Evolutionary conservation across 129 eudicot species (phyloP), one percentile per base, ranked within the genome.

Genomic region (Flaveria sonorensis): DNA sequence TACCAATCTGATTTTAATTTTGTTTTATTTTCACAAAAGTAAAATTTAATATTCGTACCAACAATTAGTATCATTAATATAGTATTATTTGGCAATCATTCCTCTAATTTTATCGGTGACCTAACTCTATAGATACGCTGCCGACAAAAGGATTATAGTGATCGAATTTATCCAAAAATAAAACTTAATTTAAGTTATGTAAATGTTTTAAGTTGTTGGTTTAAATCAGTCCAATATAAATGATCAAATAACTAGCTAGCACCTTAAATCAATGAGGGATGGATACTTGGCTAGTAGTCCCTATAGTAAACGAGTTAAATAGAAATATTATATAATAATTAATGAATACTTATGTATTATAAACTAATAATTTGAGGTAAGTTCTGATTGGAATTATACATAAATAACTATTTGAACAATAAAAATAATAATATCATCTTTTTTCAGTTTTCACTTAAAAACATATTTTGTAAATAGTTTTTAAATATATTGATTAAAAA

Each of bases 21-120:
- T 18, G 26, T 6, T 62, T 28, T 62, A 11, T 62, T 4, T 28
- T 62, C 43, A 62, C 42, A 26, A 26, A 28, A 26, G 20, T 28
- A 62, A 28, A 62, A 62, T 18, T 62, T 62, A 62, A 62, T 23
- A 14, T 62, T 62, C 42, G 16, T 62, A 28, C 68, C 30, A 62
- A 62, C 43, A 26, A 13, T 13, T 28, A 28, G 68, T 62, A 62
- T 62, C 68, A 62, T 26, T 26, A 23, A 23, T 62, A 62, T 62
- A 12, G 11, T 61, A 26, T 26, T 62, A 28, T 62, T 62, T 28
- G 19, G 30, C 43, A 62, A 28, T 62, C 43, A 62, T 28, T 2
- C 12, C 28, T 60, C 30, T 26, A 61, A 26, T 6, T 26, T 62
- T 26, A 62, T 62, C n/a, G 68, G 43, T 62, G 68, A 62, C 68